These are phyloP conservation scores for Lentinula edodes DNA, from an alignment of 768 basidiomycete species.

Conservation along the genomic window DNA sequence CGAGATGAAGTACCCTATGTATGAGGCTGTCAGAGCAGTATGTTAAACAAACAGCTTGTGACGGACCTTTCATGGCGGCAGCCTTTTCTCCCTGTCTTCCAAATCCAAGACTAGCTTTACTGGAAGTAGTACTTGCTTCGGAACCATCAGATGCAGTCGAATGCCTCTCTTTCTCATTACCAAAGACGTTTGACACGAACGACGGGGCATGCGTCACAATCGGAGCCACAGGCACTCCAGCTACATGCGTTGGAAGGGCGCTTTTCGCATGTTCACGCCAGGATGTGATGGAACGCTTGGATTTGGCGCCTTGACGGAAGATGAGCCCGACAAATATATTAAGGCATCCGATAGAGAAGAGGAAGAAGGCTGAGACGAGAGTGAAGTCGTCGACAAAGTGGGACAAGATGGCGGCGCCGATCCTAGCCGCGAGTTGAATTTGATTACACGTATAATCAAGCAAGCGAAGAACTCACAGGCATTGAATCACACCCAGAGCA, in stretches of 20 bases:
- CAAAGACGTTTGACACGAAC: conserved; percentile 27
- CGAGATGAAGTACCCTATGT: conserved; percentile 48
- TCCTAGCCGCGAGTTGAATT: conserved; percentile 24
- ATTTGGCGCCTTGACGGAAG: conserved; percentile 65
- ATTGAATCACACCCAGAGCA: conserved; percentile 82
- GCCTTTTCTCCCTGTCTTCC: conserved; percentile 78
- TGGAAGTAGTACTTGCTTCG: conserved; percentile 4
- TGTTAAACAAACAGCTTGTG: conserved; percentile 12
- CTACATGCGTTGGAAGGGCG: conserved; percentile 43
- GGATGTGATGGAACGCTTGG: conserved; percentile 57
- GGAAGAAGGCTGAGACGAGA: conserved; percentile 80
- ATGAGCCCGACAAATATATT: conserved; percentile 80
- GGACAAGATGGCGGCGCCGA: conserved; percentile 66
- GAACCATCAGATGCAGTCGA: conserved; percentile 2
- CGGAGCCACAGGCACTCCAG: conserved; percentile 25
- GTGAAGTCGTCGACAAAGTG: conserved; percentile 81
- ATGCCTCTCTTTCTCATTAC: conserved; percentile 10
- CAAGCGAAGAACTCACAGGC: conserved; percentile 46
- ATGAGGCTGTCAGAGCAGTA: neutral
- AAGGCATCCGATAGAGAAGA: conserved; percentile 77
- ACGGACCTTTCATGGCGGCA: conserved; percentile 58
- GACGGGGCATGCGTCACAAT: conserved; percentile 27
- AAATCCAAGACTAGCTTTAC: conserved; percentile 61
- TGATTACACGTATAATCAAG: neutral
- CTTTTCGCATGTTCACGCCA: conserved; percentile 60